Percentiles rank a stretch among this genome's conserved stretches.
Conservation (phyloP, 2,329 filamentous ascomycete species). For the Escovopsis sp. region DNA sequence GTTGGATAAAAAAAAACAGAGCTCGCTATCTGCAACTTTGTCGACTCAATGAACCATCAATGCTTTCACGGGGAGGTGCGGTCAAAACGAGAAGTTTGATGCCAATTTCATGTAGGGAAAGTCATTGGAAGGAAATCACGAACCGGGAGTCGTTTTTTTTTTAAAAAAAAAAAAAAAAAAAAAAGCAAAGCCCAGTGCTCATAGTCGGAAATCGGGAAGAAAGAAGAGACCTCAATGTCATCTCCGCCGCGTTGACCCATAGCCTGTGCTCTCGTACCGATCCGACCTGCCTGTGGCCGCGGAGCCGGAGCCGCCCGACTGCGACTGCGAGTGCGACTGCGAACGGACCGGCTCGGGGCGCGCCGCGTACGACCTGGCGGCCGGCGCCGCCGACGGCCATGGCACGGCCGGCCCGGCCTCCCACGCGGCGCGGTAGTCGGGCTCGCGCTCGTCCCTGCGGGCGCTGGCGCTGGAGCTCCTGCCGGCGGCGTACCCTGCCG, state of each 20-base stretch:
- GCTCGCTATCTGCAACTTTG: slow-evolving; percentile 2
- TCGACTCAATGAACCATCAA: neutral
- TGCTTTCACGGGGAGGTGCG: neutral
- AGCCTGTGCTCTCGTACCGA: slow-evolving; percentile 55
- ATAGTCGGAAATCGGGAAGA: neutral
- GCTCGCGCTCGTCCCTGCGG: slow-evolving; percentile 7
- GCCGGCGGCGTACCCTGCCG: slow-evolving; percentile 50
- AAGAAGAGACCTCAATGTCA: slow-evolving; percentile 12
- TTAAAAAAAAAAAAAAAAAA: neutral
- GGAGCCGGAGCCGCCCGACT: slow-evolving; percentile 23
- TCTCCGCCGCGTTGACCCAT: slow-evolving; percentile 51
- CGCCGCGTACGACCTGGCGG: neutral
- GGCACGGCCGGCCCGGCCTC: slow-evolving; percentile 7
- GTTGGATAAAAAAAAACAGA: slow-evolving; percentile 7
- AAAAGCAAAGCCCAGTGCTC: too few species aligned
- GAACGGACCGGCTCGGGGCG: too few species aligned
- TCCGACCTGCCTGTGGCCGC: slow-evolving; percentile 24
- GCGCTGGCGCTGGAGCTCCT: slow-evolving; percentile 24
- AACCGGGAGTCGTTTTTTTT: neutral
- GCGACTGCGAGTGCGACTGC: slow-evolving; percentile 5
- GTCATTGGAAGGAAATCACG: too few species aligned
- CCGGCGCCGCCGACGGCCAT: slow-evolving; percentile 7
- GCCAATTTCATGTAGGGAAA: too few species aligned
- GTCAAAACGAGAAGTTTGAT: too few species aligned
- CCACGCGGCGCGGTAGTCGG: slow-evolving; percentile 18